Evolutionary conservation across 176 grass and related monocot genomes (phyloP), one percentile per base, ranked within the genome.

Genomic region (Dactylis glomerata): DNA sequence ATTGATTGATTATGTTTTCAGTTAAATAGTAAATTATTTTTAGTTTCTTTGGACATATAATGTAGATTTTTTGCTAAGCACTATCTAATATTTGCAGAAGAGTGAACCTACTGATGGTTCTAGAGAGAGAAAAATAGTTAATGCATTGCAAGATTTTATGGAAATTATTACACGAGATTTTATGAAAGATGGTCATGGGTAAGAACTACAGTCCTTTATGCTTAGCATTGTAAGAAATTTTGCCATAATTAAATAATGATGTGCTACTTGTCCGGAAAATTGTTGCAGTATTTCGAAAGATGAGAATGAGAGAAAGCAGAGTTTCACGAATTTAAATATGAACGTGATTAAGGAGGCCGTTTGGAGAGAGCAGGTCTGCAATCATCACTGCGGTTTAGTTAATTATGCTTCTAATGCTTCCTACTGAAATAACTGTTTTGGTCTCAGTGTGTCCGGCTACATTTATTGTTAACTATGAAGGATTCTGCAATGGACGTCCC

Each of bases 401-500:
- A 33, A 52, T 46, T 47, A 19, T 73, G 47, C 24, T 90, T 24
- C 20, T 85, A 71, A 61, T 86, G 20, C 49, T 54, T 82, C 22
- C 0, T 86, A 73, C 79, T 82, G 26, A 91, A 81, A 55, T 36
- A 56, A 40, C 5, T 52, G 16, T 86, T 86, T 59, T 76, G 68
- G 22, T 74, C 23, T 75, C 81, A 94, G 92, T 84, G 88, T 86
- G 74, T 73, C 42, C 81, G 92, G 79, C 79, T 90, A 24, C 87
- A 92, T 87, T 82, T 92, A 79, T 34, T 94, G 42, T 81, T 94
- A 73, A 94, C 92, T 61, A 79, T 92, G 85, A 92, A 90, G 63
- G 90, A 90, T 86, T 90, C 92, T 74, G 92, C 90, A 69, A 88
- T 94, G 86, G 78, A 88, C 73, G 87, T 92, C 16, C 92, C 92